phyloP scores from a whole-genome alignment of 164 flowering plant species.

The Piper longum region DNA sequence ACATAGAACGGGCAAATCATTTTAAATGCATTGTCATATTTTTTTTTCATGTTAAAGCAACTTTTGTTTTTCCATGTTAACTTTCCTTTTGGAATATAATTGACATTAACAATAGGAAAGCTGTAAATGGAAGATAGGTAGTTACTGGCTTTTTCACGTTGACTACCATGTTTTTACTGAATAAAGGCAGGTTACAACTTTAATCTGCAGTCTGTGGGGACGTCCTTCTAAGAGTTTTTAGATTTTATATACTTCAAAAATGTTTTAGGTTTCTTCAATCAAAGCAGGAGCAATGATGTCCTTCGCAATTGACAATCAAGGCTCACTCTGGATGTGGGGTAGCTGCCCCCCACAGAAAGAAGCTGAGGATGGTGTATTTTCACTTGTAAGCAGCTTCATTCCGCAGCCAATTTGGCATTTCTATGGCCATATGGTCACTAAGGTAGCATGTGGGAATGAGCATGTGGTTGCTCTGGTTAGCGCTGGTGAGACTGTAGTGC shows the following conservation, averaged over 20 bases:
- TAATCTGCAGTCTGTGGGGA: no score
- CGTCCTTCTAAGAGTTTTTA: no score
- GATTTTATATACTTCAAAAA: background rate
- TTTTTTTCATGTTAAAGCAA: no score
- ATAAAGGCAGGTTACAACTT: no score
- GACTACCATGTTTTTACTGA: no score
- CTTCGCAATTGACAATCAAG: constrained; percentile 65
- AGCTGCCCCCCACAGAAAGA: constrained; percentile 37
- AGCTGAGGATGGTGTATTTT: constrained; percentile 23
- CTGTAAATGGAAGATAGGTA: no score
- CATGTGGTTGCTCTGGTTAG: constrained; percentile 75
- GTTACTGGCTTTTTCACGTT: no score
- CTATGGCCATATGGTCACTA: constrained; percentile 68
- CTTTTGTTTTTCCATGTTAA: no score
- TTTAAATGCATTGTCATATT: no score
- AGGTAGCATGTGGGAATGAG: constrained; percentile 92
- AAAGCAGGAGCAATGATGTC: constrained; percentile 95
- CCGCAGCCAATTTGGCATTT: constrained; percentile 66
- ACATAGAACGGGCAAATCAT: no score
- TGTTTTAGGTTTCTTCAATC: constrained; percentile 38
- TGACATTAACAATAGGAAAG: no score
- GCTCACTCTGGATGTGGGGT: constrained; percentile 93
- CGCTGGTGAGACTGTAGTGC: constrained; percentile 38
- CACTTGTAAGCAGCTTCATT: constrained; percentile 25
- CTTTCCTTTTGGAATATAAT: no score